A percentile compares a stretch with the other conserved stretches of the same genome.
Conservation (phyloP, 345 rosid species). For the Ricinus communis region DNA sequence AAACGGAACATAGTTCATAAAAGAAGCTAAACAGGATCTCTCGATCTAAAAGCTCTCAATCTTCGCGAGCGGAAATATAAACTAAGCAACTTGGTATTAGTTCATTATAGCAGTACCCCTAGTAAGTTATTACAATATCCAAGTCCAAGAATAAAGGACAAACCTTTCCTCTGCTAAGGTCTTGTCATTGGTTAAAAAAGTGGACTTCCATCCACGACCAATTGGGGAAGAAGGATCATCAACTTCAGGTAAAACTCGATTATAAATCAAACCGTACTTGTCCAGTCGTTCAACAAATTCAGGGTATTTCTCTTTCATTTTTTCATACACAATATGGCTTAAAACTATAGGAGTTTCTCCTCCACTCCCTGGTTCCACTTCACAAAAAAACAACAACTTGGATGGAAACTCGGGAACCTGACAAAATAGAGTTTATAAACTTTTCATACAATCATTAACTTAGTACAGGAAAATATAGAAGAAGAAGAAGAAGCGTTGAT, state of each 20-base stretch:
- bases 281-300: slow-evolving; percentile 67
- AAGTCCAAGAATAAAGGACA: slow-evolving; percentile 2
- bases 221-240: slow-evolving; percentile 84
- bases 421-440: neutral
- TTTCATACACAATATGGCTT: slow-evolving; percentile 75
- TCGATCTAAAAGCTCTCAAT: no score
- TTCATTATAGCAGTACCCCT: no score
- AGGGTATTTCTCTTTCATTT: slow-evolving; percentile 65
- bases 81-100: no score
- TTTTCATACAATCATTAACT: no score
- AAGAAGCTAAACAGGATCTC: neutral
- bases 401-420: slow-evolving; percentile 93
- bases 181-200: slow-evolving; percentile 77
- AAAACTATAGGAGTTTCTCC: slow-evolving; percentile 93
- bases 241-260: slow-evolving; percentile 66
- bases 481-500: no score
- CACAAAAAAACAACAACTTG: slow-evolving; percentile 85
- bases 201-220: slow-evolving; percentile 96
- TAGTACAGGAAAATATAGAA: no score
- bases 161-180: slow-evolving; percentile 70
- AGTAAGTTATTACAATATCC: no score
- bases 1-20: neutral
- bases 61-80: no score
- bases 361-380: slow-evolving; percentile 76
- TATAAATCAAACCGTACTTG: slow-evolving; percentile 68